Percentiles rank a stretch among this genome's conserved stretches.
Evolutionary conservation across 805 yeast genomes (phyloP).

Genomic region (Wickerhamomyces strasburgensis): DNA sequence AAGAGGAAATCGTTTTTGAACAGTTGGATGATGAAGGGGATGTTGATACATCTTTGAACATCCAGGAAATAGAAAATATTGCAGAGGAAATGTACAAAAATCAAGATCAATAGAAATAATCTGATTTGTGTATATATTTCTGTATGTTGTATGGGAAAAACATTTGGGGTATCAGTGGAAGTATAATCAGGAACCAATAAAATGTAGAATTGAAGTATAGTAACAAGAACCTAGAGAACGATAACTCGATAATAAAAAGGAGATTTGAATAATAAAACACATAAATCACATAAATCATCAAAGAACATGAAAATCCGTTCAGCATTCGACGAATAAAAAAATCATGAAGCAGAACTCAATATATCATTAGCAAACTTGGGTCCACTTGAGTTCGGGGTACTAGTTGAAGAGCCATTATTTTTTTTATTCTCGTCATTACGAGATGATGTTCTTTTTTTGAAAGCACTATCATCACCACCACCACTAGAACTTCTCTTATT

Average conservation of each 20-base stretch:
- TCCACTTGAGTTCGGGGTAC: slow-evolving; percentile 10
- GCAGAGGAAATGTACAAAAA: slow-evolving; percentile 44
- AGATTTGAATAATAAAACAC: no score
- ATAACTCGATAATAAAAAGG: no score
- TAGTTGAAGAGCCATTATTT: no score
- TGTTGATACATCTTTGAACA: slow-evolving; percentile 37
- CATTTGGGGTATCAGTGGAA: no score
- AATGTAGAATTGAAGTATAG: no score
- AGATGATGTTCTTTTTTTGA: no score
- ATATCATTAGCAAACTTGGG: slow-evolving; percentile 25
- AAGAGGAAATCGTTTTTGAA: slow-evolving; percentile 51
- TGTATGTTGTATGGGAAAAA: no score
- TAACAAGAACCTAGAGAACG: no score
- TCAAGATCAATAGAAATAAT: slow-evolving; percentile 1
- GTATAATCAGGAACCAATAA: slow-evolving; percentile 7
- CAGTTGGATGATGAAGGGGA: slow-evolving; percentile 39
- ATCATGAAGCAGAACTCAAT: slow-evolving; percentile 14
- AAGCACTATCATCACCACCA: neutral
- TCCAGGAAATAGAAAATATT: slow-evolving; percentile 53
- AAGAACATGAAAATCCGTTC: no score
- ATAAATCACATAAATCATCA: no score
- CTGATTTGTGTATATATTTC: neutral
- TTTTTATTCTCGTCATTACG: no score
- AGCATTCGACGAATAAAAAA: neutral
- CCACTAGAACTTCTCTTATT: neutral